These are phyloP conservation scores for Hemileia vastatrix DNA, from an alignment of 1,284 basidiomycete genomes.

Conservation along the genomic window DNA sequence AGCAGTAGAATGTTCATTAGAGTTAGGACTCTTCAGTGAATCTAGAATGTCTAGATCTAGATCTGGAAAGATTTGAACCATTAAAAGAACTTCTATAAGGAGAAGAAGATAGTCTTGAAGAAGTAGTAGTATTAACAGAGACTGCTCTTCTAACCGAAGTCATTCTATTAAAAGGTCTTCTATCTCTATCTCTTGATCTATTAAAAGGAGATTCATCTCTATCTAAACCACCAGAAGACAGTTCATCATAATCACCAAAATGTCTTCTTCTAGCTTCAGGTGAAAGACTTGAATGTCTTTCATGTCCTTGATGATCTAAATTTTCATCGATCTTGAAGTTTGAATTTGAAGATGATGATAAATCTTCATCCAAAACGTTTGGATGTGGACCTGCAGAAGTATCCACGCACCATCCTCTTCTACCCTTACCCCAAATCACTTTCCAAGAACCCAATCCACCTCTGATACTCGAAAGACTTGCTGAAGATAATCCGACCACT, in stretches of 20 bases:
- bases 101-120: not conserved
- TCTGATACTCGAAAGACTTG: constrained; percentile 61
- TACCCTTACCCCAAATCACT: constrained; percentile 78
- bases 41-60: constrained; percentile 23
- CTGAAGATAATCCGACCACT: constrained; percentile 74
- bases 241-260: constrained; percentile 30
- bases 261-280: constrained; percentile 37
- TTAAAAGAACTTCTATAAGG: not conserved
- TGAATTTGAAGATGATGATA: constrained; percentile 2
- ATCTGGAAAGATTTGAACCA: not conserved
- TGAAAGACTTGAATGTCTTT: constrained; percentile 28
- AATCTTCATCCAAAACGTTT: constrained; percentile 25
- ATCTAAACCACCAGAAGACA: not conserved
- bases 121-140: not conserved
- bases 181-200: too few relatives aligned
- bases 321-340: constrained; percentile 3
- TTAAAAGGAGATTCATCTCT: too few relatives aligned
- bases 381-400: constrained; percentile 67
- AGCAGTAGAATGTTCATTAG: not conserved
- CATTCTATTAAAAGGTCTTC: too few relatives aligned
- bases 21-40: constrained; percentile 24
- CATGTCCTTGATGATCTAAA: not conserved
- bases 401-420: constrained; percentile 91
- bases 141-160: too few relatives aligned
- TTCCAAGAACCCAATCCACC: constrained; percentile 74